Percentiles rank a stretch among this genome's conserved stretches.
Evolutionary conservation across 2,329 filamentous ascomycete species (phyloP).

Genomic region (Hypoxylon sp.): DNA sequence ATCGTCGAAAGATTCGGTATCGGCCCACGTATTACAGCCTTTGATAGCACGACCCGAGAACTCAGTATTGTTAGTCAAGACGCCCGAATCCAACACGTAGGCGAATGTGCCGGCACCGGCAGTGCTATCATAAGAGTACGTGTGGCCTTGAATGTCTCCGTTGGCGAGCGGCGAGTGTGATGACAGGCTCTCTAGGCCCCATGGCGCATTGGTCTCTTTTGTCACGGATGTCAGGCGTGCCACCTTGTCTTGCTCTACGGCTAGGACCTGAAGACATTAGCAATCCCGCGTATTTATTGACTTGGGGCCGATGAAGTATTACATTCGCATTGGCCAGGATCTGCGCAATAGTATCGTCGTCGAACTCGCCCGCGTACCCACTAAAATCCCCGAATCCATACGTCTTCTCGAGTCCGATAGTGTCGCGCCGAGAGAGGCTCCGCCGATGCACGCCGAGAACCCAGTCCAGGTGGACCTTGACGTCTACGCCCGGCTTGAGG

Average conservation of each 20-base stretch:
- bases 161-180: conserved; percentile 47
- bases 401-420: conserved; percentile 30
- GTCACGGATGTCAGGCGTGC: conserved; percentile 43
- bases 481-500: conserved; percentile 33
- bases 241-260: conserved; percentile 34
- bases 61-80: conserved; percentile 55
- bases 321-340: conserved; percentile 32
- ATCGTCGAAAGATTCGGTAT: conserved; percentile 40
- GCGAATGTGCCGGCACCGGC: conserved; percentile 52
- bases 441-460: conserved; percentile 26
- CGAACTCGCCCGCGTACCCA: conserved; percentile 41
- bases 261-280: conserved; percentile 27
- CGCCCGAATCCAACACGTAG: conserved; percentile 63
- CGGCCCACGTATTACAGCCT: conserved; percentile 43
- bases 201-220: conserved; percentile 49
- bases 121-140: conserved; percentile 46
- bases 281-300: neutral
- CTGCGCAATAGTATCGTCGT: conserved; percentile 30
- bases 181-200: conserved; percentile 41
- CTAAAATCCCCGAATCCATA: conserved; percentile 28
- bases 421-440: conserved; percentile 23
- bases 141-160: conserved; percentile 24
- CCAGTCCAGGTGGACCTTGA: conserved; percentile 31
- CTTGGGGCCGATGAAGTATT: neutral
- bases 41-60: conserved; percentile 49